Conservation (phyloP, 2,329 filamentous ascomycete genomes). For the Fusarium napiforme region DNA sequence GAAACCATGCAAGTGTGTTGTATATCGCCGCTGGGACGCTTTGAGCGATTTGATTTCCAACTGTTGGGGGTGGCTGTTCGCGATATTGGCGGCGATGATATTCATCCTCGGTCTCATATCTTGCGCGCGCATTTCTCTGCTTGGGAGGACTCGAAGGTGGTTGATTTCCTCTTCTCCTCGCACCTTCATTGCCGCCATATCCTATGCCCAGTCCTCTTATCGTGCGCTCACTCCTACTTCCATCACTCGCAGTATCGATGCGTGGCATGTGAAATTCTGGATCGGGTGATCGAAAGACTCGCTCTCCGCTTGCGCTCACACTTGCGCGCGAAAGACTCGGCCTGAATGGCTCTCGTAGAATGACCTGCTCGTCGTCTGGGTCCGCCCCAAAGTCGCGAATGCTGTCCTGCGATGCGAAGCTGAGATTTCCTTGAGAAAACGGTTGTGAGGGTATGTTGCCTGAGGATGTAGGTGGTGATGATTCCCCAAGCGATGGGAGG, state of each 20-base stretch:
- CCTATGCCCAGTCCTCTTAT: conserved; percentile 44
- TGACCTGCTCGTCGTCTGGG: conserved; percentile 66
- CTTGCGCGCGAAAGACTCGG: conserved; percentile 60
- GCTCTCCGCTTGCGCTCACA: conserved; percentile 40
- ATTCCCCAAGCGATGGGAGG: conserved; percentile 56
- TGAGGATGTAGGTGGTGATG: conserved; percentile 52
- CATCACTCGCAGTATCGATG: conserved; percentile 54
- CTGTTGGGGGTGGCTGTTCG: conserved; percentile 17
- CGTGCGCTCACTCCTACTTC: conserved; percentile 49
- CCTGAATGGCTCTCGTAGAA: conserved; percentile 65
- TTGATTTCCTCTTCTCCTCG: conserved; percentile 43
- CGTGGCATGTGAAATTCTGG: conserved; percentile 66
- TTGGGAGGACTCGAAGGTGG: conserved; percentile 42
- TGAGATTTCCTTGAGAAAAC: conserved; percentile 55
- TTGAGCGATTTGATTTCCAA: conserved; percentile 49
- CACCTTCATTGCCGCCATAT: conserved; percentile 35
- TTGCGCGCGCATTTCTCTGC: conserved; percentile 31
- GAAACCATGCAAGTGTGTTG: conserved; percentile 58
- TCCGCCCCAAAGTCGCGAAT: conserved; percentile 64
- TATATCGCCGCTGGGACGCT: conserved; percentile 54
- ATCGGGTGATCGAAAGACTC: conserved; percentile 55
- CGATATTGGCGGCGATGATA: conserved; percentile 20
- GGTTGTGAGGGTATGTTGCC: conserved; percentile 59
- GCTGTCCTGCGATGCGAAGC: conserved; percentile 64
- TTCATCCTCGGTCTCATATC: conserved; percentile 32